Percentiles rank a stretch among this genome's conserved stretches.
Conservation (phyloP, 768 basidiomycete species). For the Xerocomus spinulosus region DNA sequence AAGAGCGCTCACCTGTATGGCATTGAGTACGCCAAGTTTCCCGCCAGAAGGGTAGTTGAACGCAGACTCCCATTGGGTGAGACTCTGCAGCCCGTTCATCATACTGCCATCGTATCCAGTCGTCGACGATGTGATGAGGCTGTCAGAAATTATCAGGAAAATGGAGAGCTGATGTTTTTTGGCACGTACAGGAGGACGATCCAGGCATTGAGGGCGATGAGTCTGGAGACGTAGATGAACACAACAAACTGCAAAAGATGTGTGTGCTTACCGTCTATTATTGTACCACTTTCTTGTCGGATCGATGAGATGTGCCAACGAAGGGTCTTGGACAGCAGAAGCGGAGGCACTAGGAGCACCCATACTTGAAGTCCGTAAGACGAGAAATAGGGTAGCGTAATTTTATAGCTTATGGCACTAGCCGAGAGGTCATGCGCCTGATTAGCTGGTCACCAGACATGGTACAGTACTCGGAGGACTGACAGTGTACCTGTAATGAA, state of each 20-base stretch:
- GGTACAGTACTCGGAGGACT: no score
- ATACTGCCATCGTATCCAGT: conserved; percentile 75
- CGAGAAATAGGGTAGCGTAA: not conserved
- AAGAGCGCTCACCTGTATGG: conserved; percentile 51
- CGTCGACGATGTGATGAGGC: conserved; percentile 69
- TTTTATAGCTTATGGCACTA: not conserved
- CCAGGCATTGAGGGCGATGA: conserved; percentile 66
- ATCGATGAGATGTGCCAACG: conserved; percentile 54
- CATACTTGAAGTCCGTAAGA: conserved; percentile 33
- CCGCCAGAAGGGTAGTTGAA: conserved; percentile 55
- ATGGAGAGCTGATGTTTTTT: not conserved
- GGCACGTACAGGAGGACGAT: conserved; percentile 57
- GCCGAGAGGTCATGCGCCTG: no score
- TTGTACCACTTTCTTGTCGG: conserved; percentile 71
- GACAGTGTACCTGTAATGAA: no score
- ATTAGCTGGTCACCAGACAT: no score
- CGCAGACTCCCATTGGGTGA: conserved; percentile 59
- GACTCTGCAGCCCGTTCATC: conserved; percentile 76
- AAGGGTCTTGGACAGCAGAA: conserved; percentile 28
- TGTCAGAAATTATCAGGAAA: conserved; percentile 17
- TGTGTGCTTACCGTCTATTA: conserved; percentile 52
- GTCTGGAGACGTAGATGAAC: conserved; percentile 29
- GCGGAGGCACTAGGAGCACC: conserved; percentile 45
- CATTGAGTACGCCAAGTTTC: conserved; percentile 63
- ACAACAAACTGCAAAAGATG: not conserved